Evolutionary conservation across 768 basidiomycete species (phyloP), one percentile per base, ranked within the genome.

Genomic region (Lactifluus volemus): DNA sequence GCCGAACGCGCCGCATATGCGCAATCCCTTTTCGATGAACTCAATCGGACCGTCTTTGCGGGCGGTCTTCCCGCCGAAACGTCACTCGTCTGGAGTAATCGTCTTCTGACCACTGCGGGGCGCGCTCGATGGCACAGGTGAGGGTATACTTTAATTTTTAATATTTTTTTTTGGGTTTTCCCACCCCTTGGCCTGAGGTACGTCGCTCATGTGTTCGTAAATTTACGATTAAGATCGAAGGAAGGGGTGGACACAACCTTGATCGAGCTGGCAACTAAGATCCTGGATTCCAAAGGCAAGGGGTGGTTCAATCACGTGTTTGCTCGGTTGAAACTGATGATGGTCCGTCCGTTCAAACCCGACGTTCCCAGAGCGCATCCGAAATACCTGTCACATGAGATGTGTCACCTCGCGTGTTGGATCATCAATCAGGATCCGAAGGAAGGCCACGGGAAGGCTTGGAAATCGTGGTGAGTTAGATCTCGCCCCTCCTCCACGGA

Each of bases 391-490:
- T 84, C 89, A 34, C 92, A 95, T 67, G 92, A 95, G 71, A 92
- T 94, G 91, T 94, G 92, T 67, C 92, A 94, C 74, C 72, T 95
- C 38, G 92, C 92, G 2, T 82, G 82, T 58, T 95, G 92, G 92
- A 75, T 89, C 25, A 89, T 95, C 58, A 82, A 87, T 69, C 74
- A 79, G 17, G 78, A 83, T 10, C 80, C 84, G 4, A 82, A 82
- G 60, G 89, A 90, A 70, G 81, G 79, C 7, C 91, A 94, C 65
- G 91, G 91, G 7, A 76, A 73, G 47, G 72, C 83, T 14, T 93
- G 86, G 74, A 88, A 88, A 68, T 71, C 70, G 52, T 93, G 91
- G 91, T 88, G 59, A 58, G 79, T 34, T 25, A 21, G 48, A 36
- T 34, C 29, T 34, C 25, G 7, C 45, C 42, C 32, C 5, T 21